Evolutionary conservation across 441 rosid species (phyloP).

Genomic region (Mallotus repandus): DNA sequence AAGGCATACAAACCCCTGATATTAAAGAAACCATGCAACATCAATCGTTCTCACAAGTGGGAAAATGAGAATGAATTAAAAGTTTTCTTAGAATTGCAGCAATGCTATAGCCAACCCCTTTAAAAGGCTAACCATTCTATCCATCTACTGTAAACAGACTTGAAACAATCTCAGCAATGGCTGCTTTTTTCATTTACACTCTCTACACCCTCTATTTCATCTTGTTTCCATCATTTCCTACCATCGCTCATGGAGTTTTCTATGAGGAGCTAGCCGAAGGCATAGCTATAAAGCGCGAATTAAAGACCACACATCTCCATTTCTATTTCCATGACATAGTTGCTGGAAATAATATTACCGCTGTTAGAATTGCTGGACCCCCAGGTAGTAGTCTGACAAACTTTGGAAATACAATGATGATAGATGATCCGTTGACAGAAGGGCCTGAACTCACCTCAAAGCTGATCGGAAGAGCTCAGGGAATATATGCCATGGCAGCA

Average conservation of each 20-base stretch:
- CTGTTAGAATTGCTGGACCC: constrained; percentile 41
- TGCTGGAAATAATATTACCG: constrained; percentile 48
- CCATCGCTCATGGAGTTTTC: constrained; percentile 26
- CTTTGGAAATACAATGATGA: constrained; percentile 48
- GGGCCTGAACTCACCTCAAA: constrained; percentile 44
- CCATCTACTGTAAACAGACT: background rate
- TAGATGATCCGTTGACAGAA: constrained; percentile 56
- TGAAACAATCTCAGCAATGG: constrained; percentile 17
- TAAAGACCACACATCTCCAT: constrained; percentile 58
- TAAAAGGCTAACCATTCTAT: background rate
- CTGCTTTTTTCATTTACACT: constrained; percentile 8
- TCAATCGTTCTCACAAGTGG: constrained; percentile 8
- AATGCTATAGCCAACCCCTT: constrained; percentile 14
- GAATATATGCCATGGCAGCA: constrained; percentile 48
- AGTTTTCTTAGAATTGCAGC: constrained; percentile 22
- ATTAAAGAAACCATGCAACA: background rate
- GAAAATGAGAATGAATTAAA: background rate
- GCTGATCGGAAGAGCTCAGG: constrained; percentile 67
- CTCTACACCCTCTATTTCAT: constrained; percentile 12
- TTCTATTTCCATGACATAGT: constrained; percentile 66
- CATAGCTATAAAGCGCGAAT: constrained; percentile 26
- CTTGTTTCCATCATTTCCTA: constrained; percentile 17
- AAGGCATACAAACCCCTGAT: constrained; percentile 4
- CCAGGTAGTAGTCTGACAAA: constrained; percentile 29
- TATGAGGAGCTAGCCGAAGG: constrained; percentile 31